Base-by-base conservation (phyloP, 495 filamentous ascomycete species). In the Rostrohypoxylon terebratum region DNA sequence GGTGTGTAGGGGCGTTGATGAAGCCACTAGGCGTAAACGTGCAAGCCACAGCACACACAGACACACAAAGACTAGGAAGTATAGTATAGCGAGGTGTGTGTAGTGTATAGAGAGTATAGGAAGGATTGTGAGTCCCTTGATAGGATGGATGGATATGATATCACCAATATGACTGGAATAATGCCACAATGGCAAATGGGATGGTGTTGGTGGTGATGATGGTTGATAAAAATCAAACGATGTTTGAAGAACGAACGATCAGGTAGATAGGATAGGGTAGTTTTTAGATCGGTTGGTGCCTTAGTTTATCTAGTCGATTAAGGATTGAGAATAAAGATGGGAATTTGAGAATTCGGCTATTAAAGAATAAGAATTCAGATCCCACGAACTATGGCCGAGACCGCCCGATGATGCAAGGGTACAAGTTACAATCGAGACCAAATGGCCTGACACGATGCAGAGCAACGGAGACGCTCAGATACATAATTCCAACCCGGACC, bases 381-480 rank as follows among this genome's bases (percentile, higher is more conserved):
- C 62, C 63, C 33, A 63, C 58, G 54, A 67, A 62, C 74, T 69
- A 73, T 78, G 76, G 76, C 76, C 76, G 76, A 78, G 74, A 76
- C 76, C 76, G 76, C 76, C 76, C 76, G 76, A 78, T 38, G 69
- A 65, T 77, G 59, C 63, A 74, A 63, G 69, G 72, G 68, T 75
- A 75, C 74, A 72, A 72, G 72, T 59, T 70, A 74, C 71, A 66
- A 61, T 59, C 33, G 33, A 74, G 51, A 68, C 62, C 69, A 69
- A 65, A 78, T 78, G 76, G 76, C 76, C 76, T 78, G 76, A 78
- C 76, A 62, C 66, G 42, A 45, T 78, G 74, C 66, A 70, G 66
- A 66, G 69, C 59, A 50, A 75, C 74, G 74, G 74, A 71, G 71
- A 68, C 68, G 70, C 72, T 71, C 62, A 73, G 71, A 69, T 73